Evolutionary conservation across 305 asterid genomes (phyloP).

Genomic region (Fraxinus nigra): DNA sequence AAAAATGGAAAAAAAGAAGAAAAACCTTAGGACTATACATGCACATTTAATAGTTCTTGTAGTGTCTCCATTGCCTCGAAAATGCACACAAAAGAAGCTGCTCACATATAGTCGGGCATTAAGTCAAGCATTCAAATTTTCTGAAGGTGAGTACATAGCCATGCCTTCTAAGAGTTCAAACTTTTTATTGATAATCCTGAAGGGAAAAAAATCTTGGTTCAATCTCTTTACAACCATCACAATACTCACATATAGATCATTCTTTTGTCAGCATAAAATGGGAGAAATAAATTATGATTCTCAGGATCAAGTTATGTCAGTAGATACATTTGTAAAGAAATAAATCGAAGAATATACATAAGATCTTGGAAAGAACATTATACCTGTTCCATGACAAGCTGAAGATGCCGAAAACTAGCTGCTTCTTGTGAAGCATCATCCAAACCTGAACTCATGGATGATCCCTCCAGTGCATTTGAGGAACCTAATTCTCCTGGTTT

Average conservation of each 20-base stretch:
- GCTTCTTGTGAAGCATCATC: constrained; percentile 71
- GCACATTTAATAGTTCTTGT: neutral
- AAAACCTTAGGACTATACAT: neutral
- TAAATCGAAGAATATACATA: neutral
- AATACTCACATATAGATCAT: neutral
- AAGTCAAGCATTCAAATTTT: neutral
- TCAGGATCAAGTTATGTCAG: neutral
- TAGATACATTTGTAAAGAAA: neutral
- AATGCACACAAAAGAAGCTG: neutral
- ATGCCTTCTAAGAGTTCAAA: neutral
- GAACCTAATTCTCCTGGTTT: constrained; percentile 54
- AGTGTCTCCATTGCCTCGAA: neutral
- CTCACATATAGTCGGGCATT: neutral
- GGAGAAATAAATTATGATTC: neutral
- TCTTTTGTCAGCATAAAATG: neutral
- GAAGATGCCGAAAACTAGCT: constrained; percentile 83
- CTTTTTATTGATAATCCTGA: neutral
- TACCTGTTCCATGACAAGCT: constrained; percentile 61
- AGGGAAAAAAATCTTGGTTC: neutral
- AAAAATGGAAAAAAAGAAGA: neutral
- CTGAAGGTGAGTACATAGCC: neutral
- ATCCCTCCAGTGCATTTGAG: constrained; percentile 53
- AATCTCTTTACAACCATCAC: neutral
- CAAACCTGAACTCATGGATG: constrained; percentile 49
- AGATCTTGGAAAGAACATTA: neutral